phyloP scores from a whole-genome alignment of 768 basidiomycete genomes.

The Ramaria sp. region DNA sequence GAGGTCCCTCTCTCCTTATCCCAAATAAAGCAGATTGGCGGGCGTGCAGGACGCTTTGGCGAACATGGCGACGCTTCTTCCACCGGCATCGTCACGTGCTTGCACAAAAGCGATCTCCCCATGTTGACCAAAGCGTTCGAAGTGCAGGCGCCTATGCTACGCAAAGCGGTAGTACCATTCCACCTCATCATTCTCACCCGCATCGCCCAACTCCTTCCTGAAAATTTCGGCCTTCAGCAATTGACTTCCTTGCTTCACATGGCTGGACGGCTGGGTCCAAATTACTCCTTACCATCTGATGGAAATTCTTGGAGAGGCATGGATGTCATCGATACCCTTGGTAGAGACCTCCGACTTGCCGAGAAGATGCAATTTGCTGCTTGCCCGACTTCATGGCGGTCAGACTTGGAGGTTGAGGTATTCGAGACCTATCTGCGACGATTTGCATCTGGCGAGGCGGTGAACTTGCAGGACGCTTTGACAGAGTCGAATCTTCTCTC shows the following conservation, averaged over 20 bases:
- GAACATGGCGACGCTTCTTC: slow-evolving; percentile 36
- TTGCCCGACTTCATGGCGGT: slow-evolving; percentile 47
- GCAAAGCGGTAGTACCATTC: slow-evolving; percentile 38
- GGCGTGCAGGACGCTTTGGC: slow-evolving; percentile 86
- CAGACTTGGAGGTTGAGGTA: slow-evolving; percentile 23
- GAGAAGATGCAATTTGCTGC: slow-evolving; percentile 37
- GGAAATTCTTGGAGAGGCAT: slow-evolving; percentile 19
- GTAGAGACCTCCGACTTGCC: slow-evolving; percentile 26
- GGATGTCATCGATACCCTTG: slow-evolving; percentile 33
- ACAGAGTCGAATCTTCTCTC: slow-evolving; percentile 27
- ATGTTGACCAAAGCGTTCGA: slow-evolving; percentile 47
- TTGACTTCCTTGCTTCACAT: neutral
- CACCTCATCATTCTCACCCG: neutral
- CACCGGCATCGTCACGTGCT: slow-evolving; percentile 65
- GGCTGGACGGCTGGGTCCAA: slow-evolving; percentile 15
- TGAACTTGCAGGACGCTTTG: slow-evolving; percentile 32
- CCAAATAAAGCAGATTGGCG: slow-evolving; percentile 89
- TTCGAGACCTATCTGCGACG: slow-evolving; percentile 29
- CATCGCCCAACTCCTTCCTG: slow-evolving; percentile 7
- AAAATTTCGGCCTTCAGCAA: neutral
- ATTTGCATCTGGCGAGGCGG: slow-evolving; percentile 31
- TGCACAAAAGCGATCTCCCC: slow-evolving; percentile 52
- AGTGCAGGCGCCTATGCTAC: slow-evolving; percentile 38
- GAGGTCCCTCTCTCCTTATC: slow-evolving; percentile 48
- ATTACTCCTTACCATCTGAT: slow-evolving; percentile 30